These are phyloP conservation scores for Abortiporus biennis DNA, from an alignment of 1,284 basidiomycete genomes.

Conservation along the genomic window DNA sequence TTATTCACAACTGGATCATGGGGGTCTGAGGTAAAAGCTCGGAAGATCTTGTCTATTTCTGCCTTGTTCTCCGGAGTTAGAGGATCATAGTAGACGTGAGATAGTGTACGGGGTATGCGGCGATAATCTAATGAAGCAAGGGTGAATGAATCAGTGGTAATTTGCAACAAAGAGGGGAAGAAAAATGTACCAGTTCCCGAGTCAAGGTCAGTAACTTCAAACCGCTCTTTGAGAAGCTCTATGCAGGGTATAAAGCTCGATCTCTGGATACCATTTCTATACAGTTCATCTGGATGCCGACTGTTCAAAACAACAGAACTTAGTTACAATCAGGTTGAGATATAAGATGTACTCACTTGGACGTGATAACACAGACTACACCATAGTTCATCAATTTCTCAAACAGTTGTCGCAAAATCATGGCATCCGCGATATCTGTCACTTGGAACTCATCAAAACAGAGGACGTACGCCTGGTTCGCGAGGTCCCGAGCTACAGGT, in stretches of 20 bases:
- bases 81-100: constrained; percentile 89
- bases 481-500: constrained; percentile 87
- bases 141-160: constrained; percentile 2
- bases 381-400: constrained; percentile 85
- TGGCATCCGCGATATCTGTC: constrained; percentile 97
- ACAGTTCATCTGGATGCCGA: constrained; percentile 95
- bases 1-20: constrained; percentile 54
- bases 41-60: constrained; percentile 83
- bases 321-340: background rate
- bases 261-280: constrained; percentile 98
- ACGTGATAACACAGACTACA: constrained; percentile 93
- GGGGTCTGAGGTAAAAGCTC: constrained; percentile 54
- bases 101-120: constrained; percentile 82
- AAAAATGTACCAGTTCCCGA: constrained; percentile 77
- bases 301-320: constrained; percentile 36
- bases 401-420: constrained; percentile 90
- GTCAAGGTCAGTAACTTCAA: constrained; percentile 88
- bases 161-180: background rate
- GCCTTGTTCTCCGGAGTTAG: constrained; percentile 56
- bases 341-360: constrained; percentile 64
- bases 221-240: constrained; percentile 83
- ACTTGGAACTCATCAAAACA: constrained; percentile 99
- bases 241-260: constrained; percentile 96
- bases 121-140: constrained; percentile 95
- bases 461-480: constrained; percentile 78